Base-by-base conservation (phyloP, 163 green algal genomes). In the Picocystis sp. region DNA sequence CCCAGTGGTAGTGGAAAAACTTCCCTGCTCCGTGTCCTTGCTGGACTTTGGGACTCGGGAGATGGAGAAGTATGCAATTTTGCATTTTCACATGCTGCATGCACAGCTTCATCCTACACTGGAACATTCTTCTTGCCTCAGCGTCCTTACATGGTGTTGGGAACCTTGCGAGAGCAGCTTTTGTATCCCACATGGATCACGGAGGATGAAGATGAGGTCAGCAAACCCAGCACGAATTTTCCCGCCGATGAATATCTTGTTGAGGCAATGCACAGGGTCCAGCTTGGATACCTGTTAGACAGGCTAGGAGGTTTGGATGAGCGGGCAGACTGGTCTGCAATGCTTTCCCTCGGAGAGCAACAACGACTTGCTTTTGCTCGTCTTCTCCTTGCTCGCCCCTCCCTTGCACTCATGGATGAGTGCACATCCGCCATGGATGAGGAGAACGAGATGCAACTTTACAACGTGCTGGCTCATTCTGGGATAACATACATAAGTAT, bases 81-180 rank as follows among this genome's bases (percentile, higher is more conserved):
- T 19, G 13, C 52, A 19, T 13, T 48, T 19, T 13, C 25, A 25
- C 45, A 51, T 60, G 58, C 35, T 52, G 51, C 17, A 34, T 53
- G 3, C 53, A 11, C 55, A 44, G 46, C 70, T n/a, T 80, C 80
- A 0, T 51, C 50, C 2, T 9, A 12, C 13, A 43, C 51, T 23
- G 33, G 48, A 17, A 57, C 88, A 22, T 87, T 96, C 66, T 97
- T 97, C 70, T 64, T 97, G 53, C 89, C 89, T 5, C 89, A 98
- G 71, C 72, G 79, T 55, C 89, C 89, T 0, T 98, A 98, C 71
- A 83, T 98, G 72, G 73, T 88, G 33, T 74, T 97, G 44, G 89
- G 87, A 50, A 83, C 63, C 19, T 74, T 96, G 6, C 51, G 87
- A 8, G 78, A 96, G 47, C 86, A 96, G 71, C 64, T 94, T 67